phyloP scores from a whole-genome alignment of 129 eudicot genomes.

The Lactuca saligna region DNA sequence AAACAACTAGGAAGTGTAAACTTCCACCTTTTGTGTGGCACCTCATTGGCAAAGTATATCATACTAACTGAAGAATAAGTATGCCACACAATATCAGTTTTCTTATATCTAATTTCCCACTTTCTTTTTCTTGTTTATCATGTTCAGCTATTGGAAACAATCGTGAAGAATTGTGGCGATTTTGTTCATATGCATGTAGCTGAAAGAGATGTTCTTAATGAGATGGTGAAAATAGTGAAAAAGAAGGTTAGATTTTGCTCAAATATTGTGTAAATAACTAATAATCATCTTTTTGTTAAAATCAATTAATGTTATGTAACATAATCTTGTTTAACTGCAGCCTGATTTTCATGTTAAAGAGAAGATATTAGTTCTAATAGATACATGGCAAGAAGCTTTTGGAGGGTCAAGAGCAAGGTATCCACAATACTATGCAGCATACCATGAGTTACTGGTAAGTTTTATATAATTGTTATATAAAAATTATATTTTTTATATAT shows the following conservation, averaged over 20 bases:
- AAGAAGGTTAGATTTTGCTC: conserved; percentile 58
- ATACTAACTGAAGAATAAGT: conserved; percentile 7
- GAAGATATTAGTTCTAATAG: conserved; percentile 83
- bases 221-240: conserved; percentile 82
- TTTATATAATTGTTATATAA: background rate
- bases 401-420: conserved; percentile 93
- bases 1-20: conserved; percentile 11
- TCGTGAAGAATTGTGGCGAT: conserved; percentile 89
- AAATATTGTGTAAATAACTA: background rate
- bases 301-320: conserved; percentile 1
- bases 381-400: conserved; percentile 98
- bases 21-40: conserved; percentile 24
- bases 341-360: conserved; percentile 90
- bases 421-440: conserved; percentile 89
- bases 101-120: background rate
- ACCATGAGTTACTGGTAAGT: conserved; percentile 84
- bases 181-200: conserved; percentile 88
- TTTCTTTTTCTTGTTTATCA: background rate
- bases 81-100: conserved; percentile 8
- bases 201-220: conserved; percentile 77
- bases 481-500: background rate
- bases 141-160: conserved; percentile 81
- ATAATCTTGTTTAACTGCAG: conserved; percentile 34
- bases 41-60: conserved; percentile 20
- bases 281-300: background rate